Evolutionary conservation across 2,329 filamentous ascomycete genomes (phyloP), one percentile per base, ranked within the genome.

Genomic region (Herpotrichia juniperi): DNA sequence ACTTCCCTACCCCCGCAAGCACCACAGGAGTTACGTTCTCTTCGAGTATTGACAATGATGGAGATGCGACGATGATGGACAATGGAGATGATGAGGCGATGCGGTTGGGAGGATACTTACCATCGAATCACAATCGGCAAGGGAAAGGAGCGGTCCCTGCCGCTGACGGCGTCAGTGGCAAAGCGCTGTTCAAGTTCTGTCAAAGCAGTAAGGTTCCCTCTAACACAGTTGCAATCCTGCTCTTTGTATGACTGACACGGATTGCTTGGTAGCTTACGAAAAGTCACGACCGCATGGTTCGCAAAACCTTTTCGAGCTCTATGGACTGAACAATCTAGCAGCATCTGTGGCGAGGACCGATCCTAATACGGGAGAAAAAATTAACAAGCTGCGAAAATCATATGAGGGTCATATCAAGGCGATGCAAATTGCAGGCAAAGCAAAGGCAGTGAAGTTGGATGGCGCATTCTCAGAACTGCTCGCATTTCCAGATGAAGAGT

Each of bases 291-390:
- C 85, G 55, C 81, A 85, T 65, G 77, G 79, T 46, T 78, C 80
- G 55, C 75, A 85, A 64, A 82, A 87, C 72, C 74, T 87, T 51
- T 78, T 87, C 54, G 78, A 79, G 46, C 76, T 86, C 50, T 87
- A 86, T 72, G 77, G 79, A 48, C 72, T 87, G 54, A 77, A 81
- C 56, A 69, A 76, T 30, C 76, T 87, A 48, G 82, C 84, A 54
- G 77, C 78, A 59, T 83, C 79, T 48, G 84, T 87, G 56, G 83
- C 81, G 53, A 77, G 85, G 48, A 79, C 76, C 44, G 83, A 88
- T 67, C 83, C 83, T 14, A 69, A 78, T 17, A 86, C 83, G n/a
- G 84, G 84, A 54, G 84, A 86, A 65, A 88, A 88, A 74, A 87
- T 79, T 55, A 81, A 87, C 71, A 82, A 83, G 66, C 75, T 88